Evolutionary conservation across 1,139 yeast species (phyloP).

Genomic region (Candida frijolesensis): DNA sequence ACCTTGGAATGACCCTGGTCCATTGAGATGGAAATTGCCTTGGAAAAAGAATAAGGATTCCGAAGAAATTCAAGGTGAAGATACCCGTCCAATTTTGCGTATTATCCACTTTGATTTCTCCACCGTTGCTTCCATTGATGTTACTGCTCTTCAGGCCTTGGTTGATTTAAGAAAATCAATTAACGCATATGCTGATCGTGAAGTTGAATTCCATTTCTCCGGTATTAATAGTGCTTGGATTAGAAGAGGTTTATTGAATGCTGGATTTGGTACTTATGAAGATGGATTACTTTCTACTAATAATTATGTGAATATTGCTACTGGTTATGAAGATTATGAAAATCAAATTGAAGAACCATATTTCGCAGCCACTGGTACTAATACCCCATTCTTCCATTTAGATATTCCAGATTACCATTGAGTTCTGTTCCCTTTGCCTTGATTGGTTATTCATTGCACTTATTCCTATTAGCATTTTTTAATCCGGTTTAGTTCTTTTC

Average conservation of each 20-base stretch:
- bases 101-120: conserved; percentile 82
- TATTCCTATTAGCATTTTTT: not conserved
- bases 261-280: conserved; percentile 75
- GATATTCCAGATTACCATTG: conserved; percentile 71
- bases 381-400: conserved; percentile 83
- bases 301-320: conserved; percentile 45
- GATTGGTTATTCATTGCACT: not conserved
- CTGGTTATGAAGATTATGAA: conserved; percentile 35
- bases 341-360: conserved; percentile 31
- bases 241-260: conserved; percentile 70
- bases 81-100: conserved; percentile 65
- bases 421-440: conserved; percentile 11
- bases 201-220: conserved; percentile 86
- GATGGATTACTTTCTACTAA: conserved; percentile 43
- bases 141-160: conserved; percentile 77
- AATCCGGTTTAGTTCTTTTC: not conserved
- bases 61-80: conserved; percentile 26
- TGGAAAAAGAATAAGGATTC: conserved; percentile 23
- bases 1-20: conserved; percentile 94
- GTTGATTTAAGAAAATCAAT: conserved; percentile 76
- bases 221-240: conserved; percentile 89
- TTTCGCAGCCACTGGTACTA: conserved; percentile 66
- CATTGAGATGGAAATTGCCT: conserved; percentile 45
- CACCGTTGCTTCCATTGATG: conserved; percentile 72
- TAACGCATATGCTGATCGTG: conserved; percentile 75